Base-by-base conservation (phyloP, 2,329 filamentous ascomycete species). In the Colletotrichum karsti region DNA sequence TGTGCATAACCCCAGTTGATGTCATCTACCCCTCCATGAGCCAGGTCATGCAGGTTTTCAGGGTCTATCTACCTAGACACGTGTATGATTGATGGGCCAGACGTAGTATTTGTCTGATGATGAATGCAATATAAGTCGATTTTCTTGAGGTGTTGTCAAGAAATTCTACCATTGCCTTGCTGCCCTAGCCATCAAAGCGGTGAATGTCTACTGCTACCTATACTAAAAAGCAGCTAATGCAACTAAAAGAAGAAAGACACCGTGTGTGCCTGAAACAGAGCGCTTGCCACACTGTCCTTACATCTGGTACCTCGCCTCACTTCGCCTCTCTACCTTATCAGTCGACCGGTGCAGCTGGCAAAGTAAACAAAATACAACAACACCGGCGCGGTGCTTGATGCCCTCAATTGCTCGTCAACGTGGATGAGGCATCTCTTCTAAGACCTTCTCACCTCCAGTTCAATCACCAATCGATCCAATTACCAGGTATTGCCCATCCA, bases 11-110 rank as follows among this genome's bases (percentile, higher is more conserved):
- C 7, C 12, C n/a, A 15, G 12, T 35, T 30, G n/a, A 22, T 53
- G 12, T n/a, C 15, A 53, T 22, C 20, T 61, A 60, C 62, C 62
- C 62, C 62, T 56, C 62, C 62, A 60, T 60, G n/a, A 24, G 20
- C 7, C 10, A 56, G 39, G 7, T 37, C 15, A 15, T 56, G 50
- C 59, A 63, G 51, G 35, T 28, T 20, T 33, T 57, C 24, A 39
- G 41, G 60, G 51, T 39, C 24, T 41, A 63, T 28, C 13, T 46
- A 39, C 22, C 22, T 10, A 37, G 51, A 63, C 60, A 63, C 60
- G 60, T 63, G 41, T 63, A 37, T 12, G 5, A 39, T 24, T 24
- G n/a, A 63, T 41, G 60, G 60, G 44, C 22, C 30, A 39, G 8
- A 2, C 2, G 5, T 39, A 7, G n/a, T 33, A 15, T 28, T 18